Conservation (phyloP, 192 early-diverging fungal genomes). For the Coemansia sp. region DNA sequence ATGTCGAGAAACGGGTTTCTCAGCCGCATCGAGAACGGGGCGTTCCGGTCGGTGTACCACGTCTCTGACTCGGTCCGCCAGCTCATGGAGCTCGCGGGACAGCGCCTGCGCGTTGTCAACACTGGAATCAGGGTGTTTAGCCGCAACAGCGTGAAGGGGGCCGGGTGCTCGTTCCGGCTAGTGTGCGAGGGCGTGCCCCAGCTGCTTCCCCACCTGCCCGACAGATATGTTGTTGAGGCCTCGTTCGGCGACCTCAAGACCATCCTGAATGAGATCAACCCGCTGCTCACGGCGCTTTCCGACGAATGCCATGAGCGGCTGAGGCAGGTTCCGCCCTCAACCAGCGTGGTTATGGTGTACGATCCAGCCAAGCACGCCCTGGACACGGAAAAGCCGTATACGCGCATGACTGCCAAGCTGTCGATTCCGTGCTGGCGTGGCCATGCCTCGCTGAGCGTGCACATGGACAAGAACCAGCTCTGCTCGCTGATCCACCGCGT, state of each 20-base stretch:
- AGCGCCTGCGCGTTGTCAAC: conserved; percentile 77
- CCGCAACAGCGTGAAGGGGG: conserved; percentile 60
- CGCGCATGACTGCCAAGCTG: conserved; percentile 47
- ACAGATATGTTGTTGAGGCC: conserved; percentile 48
- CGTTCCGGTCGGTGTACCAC: conserved; percentile 75
- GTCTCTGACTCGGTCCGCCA: conserved; percentile 76
- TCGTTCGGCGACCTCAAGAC: conserved; percentile 46
- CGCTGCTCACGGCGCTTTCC: conserved; percentile 49
- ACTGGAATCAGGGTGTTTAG: conserved; percentile 88
- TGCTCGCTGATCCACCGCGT: conserved; percentile 53
- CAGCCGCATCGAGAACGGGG: conserved; percentile 73
- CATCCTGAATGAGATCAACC: conserved; percentile 54
- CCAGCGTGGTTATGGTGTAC: conserved; percentile 59
- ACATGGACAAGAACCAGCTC: conserved; percentile 72
- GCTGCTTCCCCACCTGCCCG: conserved; percentile 53
- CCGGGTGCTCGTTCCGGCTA: conserved; percentile 63
- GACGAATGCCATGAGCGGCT: conserved; percentile 42
- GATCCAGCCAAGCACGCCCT: conserved; percentile 25
- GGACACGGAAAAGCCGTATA: conserved; percentile 30
- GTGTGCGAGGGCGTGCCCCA: conserved; percentile 64
- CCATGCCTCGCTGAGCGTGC: conserved; percentile 65
- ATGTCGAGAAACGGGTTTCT: conserved; percentile 85
- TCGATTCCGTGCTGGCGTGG: conserved; percentile 71
- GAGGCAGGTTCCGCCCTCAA: conserved; percentile 38
- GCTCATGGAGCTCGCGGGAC: conserved; percentile 60